Evolutionary conservation across 2,329 filamentous ascomycete genomes (phyloP), one percentile per base, ranked within the genome.

Genomic region (Venturia effusa): DNA sequence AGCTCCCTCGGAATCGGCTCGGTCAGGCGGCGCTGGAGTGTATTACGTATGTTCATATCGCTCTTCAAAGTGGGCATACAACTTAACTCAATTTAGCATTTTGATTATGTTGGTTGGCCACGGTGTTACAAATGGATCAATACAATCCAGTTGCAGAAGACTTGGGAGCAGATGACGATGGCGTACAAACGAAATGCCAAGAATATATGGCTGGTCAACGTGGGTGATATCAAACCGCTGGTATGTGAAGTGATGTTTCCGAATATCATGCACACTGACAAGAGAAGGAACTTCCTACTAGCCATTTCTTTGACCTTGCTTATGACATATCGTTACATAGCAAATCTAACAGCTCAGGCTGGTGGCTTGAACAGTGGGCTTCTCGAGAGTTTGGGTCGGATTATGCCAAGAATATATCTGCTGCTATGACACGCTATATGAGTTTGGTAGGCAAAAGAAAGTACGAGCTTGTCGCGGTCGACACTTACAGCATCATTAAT

Each of bases 131-230:
- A 75, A 64, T 76, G 74, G 74, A 86, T 88, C 69, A 88, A 88
- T 69, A 88, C 84, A 0, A 84, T 84, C 65, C 83, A 86, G 66
- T 75, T 88, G 24, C 80, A 83, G 69, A 87, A 86, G 74, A 86
- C 83, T 0, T 84, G 83, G 73, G 83, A 88, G 69, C 81, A 88
- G 73, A 84, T 88, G 81, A 79, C 82, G 67, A 78, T 86, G 5
- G 82, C 86, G 1, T 82, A 85, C 64, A 77, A 83, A 27, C 79
- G 83, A 45, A 76, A 83, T 1, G 85, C 84, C 3, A 78, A 82
- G 66, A 77, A 81, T 22, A 84, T 88, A 66, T 88, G 85, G 85
- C 80, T 88, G 54, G 83, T 87, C 67, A 88, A 88, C 66, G 83
- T 88, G 24, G 85, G 84, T 48, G 85, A 88, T 69, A 77, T 88